Evolutionary conservation across 2,329 filamentous ascomycete genomes (phyloP).

Genomic region (Fusarium sp.): DNA sequence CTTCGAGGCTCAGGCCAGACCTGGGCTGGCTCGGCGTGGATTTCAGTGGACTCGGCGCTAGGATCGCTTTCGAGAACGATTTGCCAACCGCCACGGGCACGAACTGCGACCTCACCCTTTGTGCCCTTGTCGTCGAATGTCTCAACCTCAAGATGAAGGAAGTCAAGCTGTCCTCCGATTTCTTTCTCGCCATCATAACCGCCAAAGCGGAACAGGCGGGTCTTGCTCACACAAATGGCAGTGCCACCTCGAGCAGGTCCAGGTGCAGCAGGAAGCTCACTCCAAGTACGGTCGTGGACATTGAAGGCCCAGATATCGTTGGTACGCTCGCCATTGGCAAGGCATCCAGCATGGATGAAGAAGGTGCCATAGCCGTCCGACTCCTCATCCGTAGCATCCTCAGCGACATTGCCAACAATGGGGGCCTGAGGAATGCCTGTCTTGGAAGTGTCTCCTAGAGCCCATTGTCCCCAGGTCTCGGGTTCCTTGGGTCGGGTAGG

Average conservation of each 20-base stretch:
- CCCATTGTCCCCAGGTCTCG: slow-evolving; percentile 69
- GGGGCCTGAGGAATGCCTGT: slow-evolving; percentile 73
- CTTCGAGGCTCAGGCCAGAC: slow-evolving; percentile 68
- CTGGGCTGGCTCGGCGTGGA: slow-evolving; percentile 54
- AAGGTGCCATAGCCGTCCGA: slow-evolving; percentile 76
- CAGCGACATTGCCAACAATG: slow-evolving; percentile 70
- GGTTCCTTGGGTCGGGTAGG: slow-evolving; percentile 54
- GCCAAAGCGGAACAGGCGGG: slow-evolving; percentile 82
- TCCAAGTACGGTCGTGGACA: slow-evolving; percentile 75
- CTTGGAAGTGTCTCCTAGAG: slow-evolving; percentile 67
- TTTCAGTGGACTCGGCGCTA: slow-evolving; percentile 54
- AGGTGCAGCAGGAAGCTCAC: slow-evolving; percentile 75
- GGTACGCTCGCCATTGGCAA: slow-evolving; percentile 71
- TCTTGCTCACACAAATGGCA: slow-evolving; percentile 74
- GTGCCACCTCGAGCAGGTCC: slow-evolving; percentile 77
- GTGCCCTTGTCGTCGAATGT: slow-evolving; percentile 66
- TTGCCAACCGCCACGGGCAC: slow-evolving; percentile 69
- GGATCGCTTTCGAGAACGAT: slow-evolving; percentile 60
- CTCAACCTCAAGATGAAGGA: slow-evolving; percentile 71
- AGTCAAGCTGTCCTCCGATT: slow-evolving; percentile 80
- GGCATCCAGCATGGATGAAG: slow-evolving; percentile 83
- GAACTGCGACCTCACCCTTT: slow-evolving; percentile 65
- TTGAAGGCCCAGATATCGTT: slow-evolving; percentile 86
- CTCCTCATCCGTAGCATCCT: slow-evolving; percentile 71
- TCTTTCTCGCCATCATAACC: slow-evolving; percentile 81